phyloP scores from a whole-genome alignment of 805 yeast species.

The Zygosaccharomyces siamensis region DNA sequence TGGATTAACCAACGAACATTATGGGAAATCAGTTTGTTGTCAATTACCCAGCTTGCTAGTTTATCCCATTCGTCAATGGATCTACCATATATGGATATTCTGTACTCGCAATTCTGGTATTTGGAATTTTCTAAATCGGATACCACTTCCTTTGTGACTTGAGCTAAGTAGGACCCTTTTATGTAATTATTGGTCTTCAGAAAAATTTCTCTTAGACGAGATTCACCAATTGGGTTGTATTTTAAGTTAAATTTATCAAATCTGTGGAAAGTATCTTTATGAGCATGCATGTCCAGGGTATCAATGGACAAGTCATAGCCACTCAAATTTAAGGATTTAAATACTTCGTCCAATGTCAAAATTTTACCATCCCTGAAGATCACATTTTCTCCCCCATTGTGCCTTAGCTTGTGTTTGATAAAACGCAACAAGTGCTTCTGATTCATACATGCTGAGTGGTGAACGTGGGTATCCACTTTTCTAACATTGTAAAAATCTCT shows the following conservation, averaged over 20 bases:
- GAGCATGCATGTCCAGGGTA: conserved; percentile 99
- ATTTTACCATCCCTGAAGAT: conserved; percentile 90
- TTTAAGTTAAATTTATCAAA: conserved; percentile 96
- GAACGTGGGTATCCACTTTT: conserved; percentile 78
- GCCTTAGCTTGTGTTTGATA: conserved; percentile 90
- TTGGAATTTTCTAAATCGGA: conserved; percentile 92
- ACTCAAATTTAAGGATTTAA: conserved; percentile 80
- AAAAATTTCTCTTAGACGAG: conserved; percentile 92
- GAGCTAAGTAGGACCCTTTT: conserved; percentile 84
- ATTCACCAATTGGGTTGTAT: conserved; percentile 97
- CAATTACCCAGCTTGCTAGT: conserved; percentile 91
- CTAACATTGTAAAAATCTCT: conserved; percentile 56
- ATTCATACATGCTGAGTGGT: conserved; percentile 98
- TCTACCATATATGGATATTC: conserved; percentile 93
- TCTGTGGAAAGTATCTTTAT: conserved; percentile 94
- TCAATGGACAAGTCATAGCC: conserved; percentile 96
- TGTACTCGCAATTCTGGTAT: conserved; percentile 95
- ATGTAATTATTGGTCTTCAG: conserved; percentile 92
- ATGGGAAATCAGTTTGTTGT: conserved; percentile 83
- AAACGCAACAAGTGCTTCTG: conserved; percentile 93
- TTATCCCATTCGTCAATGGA: conserved; percentile 91
- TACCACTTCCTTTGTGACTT: conserved; percentile 87
- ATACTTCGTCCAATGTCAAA: conserved; percentile 82
- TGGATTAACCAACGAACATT: conserved; percentile 97
- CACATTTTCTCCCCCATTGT: conserved; percentile 80